Base-by-base conservation (phyloP, 257 asterid genomes). In the Echites panduratus region DNA sequence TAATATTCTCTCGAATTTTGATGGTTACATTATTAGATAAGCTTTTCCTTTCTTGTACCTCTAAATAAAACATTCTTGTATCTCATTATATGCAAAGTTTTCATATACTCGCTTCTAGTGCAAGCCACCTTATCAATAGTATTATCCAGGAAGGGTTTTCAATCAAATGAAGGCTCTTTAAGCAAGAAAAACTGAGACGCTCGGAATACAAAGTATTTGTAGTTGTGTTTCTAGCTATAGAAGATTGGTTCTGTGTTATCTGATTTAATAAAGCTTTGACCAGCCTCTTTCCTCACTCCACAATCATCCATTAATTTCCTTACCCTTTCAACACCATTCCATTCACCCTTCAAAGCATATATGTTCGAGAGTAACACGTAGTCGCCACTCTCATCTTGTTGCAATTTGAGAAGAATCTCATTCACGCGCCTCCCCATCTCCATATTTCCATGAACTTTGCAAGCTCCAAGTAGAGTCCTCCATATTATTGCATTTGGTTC, bases 381-480 rank as follows among this genome's bases (percentile, higher is more conserved):
- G 64, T 90, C 93, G 3, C 95, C 91, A 13, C 95, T 90, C 66
- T 79, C 85, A 41, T 85, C 84, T 48, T 75, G 66, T 74, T 91
- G 77, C 77, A 86, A 38, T 72, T 82, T 79, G 44, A 84, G 85
- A 69, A 88, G 80, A 57, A 77, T 81, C 72, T 80, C 87, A 13
- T 81, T 85, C 57, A 90, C 95, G 54, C 41, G 79, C 84, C 82
- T 82, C 47, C 95, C 96, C n/a, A 85, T 78, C 79, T 90, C 89
- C 22, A 85, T 89, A 75, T 90, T 83, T 70, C 87, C 81, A 81
- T 90, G 95, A 71, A 87, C 72, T 66, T 82, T 83, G 76, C 93
- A 87, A 74, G 93, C 95, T 40, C 91, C 91, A 49, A 88, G 90
- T 44, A 90, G 66, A 53, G 92, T 88, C 78, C 96, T 84, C 96